Evolutionary conservation across 2,329 filamentous ascomycete genomes (phyloP).

Genomic region (Botrytis byssoidea): DNA sequence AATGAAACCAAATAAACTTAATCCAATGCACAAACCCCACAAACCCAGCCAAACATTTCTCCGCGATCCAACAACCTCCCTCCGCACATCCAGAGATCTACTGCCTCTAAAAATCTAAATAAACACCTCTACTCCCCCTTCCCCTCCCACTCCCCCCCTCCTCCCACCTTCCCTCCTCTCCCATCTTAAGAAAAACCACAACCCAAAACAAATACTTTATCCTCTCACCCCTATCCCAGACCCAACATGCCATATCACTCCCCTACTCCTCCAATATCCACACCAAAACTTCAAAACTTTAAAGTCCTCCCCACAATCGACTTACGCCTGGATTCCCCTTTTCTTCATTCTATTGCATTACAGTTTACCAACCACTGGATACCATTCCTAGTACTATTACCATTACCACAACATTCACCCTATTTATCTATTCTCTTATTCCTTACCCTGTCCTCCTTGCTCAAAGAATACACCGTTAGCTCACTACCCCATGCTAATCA

Average conservation of each 20-base stretch:
- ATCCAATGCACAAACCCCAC: too few relatives aligned
- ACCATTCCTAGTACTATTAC: not conserved
- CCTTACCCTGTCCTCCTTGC: not conserved
- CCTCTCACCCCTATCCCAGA: not conserved
- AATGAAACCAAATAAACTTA: too few relatives aligned
- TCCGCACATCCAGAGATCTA: too few relatives aligned
- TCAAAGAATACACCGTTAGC: not conserved
- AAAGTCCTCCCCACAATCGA: not conserved
- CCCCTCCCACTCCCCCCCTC: not conserved
- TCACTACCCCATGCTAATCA: not conserved
- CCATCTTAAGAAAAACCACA: not conserved
- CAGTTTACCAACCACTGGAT: fast-evolving
- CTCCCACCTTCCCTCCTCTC: not conserved
- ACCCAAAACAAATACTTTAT: not conserved
- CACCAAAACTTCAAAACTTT: not conserved
- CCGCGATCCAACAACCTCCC: too few relatives aligned
- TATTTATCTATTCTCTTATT: not conserved
- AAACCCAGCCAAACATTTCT: too few relatives aligned
- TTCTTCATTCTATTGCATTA: not conserved
- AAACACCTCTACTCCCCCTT: not conserved
- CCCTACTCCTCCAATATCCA: not conserved
- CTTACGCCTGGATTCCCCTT: not conserved
- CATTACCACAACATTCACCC: not conserved
- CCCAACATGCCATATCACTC: too few relatives aligned
- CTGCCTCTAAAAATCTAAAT: too few relatives aligned